Base-by-base conservation (phyloP, 192 early-diverging fungal genomes). In the Rhizoclosmatium globosum region DNA sequence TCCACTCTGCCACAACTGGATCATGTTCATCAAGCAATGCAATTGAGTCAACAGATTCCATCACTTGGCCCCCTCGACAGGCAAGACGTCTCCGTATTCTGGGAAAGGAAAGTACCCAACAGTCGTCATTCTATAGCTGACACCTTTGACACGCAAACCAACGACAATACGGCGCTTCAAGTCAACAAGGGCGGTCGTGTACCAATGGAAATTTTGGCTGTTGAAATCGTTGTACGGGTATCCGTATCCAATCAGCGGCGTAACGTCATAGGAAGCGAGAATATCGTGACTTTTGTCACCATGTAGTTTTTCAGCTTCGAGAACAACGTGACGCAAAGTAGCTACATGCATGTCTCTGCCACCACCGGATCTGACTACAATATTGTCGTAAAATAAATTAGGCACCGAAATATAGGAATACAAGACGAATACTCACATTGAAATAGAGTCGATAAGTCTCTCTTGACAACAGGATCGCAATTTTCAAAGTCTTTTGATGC, bases 61-160 rank as follows among this genome's bases (percentile, higher is more conserved):
- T 31, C 31, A 31, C 31, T 31, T 31, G 31, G 31, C 31, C 31
- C 31, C 31, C 31, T 31, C 31, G 31, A 31, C 31, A 31, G 50
- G 17, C 44, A 76, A 65, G 11, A 60, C 74, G 45, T 76, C 74
- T 42, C 74, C 74, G 47, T 76, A 76, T 21, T 39, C 23, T 11
- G 74, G 74, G 7, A 76, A 21, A 39, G 31, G 21, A 41, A 67
- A 62, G 61, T 76, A 76, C 9, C 61, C 74, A 31, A 65, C 61
- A 64, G 42, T 45, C 23, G n/a, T 38, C 70, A 72, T 72, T 19
- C 48, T 42, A n/a, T 21, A n/a, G 3, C 43, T 72, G 7, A 47
- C 23, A 17, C 48, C 23, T 31, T 21, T 43, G 23, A 72, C 56
- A 9, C 70, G 70, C 21, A 72, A 47, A 31, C 43, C 70, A 53